phyloP scores from a whole-genome alignment of 768 basidiomycete species.

The Rhodotorula babjevae region DNA sequence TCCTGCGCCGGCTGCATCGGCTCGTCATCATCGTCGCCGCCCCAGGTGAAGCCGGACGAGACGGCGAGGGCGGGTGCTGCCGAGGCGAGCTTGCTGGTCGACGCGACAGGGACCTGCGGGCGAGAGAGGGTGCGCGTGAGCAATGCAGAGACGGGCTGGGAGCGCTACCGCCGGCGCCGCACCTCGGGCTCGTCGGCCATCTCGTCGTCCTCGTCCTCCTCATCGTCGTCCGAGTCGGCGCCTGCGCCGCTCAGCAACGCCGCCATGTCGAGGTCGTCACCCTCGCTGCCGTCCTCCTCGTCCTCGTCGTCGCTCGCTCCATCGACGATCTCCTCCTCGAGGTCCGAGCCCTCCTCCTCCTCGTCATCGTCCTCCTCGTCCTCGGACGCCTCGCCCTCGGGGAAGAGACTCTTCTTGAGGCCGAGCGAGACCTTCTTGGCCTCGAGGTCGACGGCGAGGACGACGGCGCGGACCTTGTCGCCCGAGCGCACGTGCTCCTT shows the following conservation, averaged over 20 bases:
- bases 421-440: conserved; percentile 75
- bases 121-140: background rate
- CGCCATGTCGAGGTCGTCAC: conserved; percentile 27
- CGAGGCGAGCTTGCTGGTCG: conserved; percentile 36
- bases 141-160: background rate
- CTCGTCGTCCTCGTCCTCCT: conserved; percentile 11
- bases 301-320: conserved; percentile 44
- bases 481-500: conserved; percentile 78
- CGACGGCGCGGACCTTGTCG: conserved; percentile 73
- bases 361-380: conserved; percentile 44
- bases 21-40: conserved; percentile 40
- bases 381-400: conserved; percentile 29
- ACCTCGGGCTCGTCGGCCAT: conserved; percentile 1
- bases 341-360: conserved; percentile 16
- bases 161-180: background rate
- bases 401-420: conserved; percentile 71
- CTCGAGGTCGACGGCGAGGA: conserved; percentile 67
- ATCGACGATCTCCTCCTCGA: conserved; percentile 44
- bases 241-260: conserved; percentile 33
- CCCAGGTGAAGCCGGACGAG: conserved; percentile 38
- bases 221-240: conserved; percentile 44
- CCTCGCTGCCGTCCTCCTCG: conserved; percentile 28
- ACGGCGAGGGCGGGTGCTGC: conserved; percentile 32
- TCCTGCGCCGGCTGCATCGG: conserved; percentile 47
- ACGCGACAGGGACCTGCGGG: conserved; percentile 32